Base-by-base conservation (phyloP, 2,329 filamentous ascomycete genomes). In the Aspergillus sp. region DNA sequence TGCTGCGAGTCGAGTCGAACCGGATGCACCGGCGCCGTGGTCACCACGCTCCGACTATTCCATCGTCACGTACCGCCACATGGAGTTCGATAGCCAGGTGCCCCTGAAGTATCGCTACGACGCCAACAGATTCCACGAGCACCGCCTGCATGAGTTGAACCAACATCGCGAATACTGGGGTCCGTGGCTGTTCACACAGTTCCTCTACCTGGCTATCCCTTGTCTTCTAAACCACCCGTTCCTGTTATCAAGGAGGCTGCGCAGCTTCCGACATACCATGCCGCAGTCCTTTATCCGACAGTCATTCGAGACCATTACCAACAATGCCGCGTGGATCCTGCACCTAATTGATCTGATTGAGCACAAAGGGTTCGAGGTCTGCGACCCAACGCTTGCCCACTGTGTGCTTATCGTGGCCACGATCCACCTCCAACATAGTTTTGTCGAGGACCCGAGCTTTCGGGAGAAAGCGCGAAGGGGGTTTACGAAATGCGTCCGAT, bases 271-370 rank as follows among this genome's bases (percentile, higher is more conserved):
- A 37, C 77, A 77, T 39, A 79, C 77, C 3, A 81, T 83, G 41
- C 82, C 82, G 0, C 80, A 84, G 51, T 79, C 82, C 1, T 84
- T 84, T 19, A 73, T 84, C 1, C 81, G 83, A 48, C 80, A 83
- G 60, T 82, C 79, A 0, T 80, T 79, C 12, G 81, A 83, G 54
- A 70, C 81, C 25, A 81, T 82, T 27, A 76, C 77, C 0, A 78
- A 77, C 0, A 81, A 83, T 59, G 79, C 79, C 0, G 78, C 77
- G 1, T 84, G 82, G 82, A 81, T 83, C 25, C 75, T 82, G 4
- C 79, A 82, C 63, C 79, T 82, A 49, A 76, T 84, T 46, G 77
- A 81, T 47, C 75, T 76, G 60, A 72, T 78, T 57, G 70, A 76
- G 68, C 73, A 78, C 62, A 77, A 80, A 64, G 68, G 66, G 0